These are phyloP conservation scores for Rhytidhysteron rufulum DNA, from an alignment of 2,329 filamentous ascomycete genomes.

Conservation along the genomic window DNA sequence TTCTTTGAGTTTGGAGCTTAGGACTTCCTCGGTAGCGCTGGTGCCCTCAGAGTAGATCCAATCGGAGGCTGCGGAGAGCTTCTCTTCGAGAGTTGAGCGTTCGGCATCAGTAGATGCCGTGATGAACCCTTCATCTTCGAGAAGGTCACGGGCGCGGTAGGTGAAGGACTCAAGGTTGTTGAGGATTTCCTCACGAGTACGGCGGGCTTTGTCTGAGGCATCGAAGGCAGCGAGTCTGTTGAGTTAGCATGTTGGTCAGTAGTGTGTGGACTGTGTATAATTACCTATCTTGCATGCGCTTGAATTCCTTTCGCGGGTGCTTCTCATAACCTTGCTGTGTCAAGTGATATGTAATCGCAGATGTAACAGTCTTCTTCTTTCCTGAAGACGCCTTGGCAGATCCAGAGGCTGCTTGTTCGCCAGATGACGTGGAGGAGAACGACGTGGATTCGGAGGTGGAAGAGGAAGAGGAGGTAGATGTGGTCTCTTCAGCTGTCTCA, in stretches of 20 bases:
- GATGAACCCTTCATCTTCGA: slow-evolving; percentile 73
- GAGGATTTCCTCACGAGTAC: slow-evolving; percentile 76
- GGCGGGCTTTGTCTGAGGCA: slow-evolving; percentile 72
- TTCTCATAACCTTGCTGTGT: slow-evolving; percentile 49
- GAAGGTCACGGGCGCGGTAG: slow-evolving; percentile 79
- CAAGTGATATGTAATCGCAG: slow-evolving; percentile 48
- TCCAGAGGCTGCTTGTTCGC: slow-evolving; percentile 43
- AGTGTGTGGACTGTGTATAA: slow-evolving; percentile 1
- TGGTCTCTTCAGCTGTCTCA: slow-evolving; percentile 48
- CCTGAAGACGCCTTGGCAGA: slow-evolving; percentile 45
- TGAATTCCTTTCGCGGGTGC: slow-evolving; percentile 57
- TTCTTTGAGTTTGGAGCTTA: slow-evolving; percentile 72
- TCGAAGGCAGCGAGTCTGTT: slow-evolving; percentile 76
- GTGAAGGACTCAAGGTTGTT: slow-evolving; percentile 94
- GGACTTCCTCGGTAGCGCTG: slow-evolving; percentile 68
- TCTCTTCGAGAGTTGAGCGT: slow-evolving; percentile 62
- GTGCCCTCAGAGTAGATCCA: slow-evolving; percentile 88
- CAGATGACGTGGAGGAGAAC: slow-evolving; percentile 31
- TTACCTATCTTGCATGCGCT: slow-evolving; percentile 57
- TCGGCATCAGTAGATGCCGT: slow-evolving; percentile 66
- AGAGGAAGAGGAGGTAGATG: slow-evolving; percentile 27
- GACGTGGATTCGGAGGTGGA: slow-evolving; percentile 39
- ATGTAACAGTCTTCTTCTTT: slow-evolving; percentile 51
- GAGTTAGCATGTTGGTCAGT: slow-evolving; percentile 10
- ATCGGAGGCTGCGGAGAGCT: slow-evolving; percentile 68